Conservation (phyloP, 345 rosid genomes). For the Bruguiera sexangula region DNA sequence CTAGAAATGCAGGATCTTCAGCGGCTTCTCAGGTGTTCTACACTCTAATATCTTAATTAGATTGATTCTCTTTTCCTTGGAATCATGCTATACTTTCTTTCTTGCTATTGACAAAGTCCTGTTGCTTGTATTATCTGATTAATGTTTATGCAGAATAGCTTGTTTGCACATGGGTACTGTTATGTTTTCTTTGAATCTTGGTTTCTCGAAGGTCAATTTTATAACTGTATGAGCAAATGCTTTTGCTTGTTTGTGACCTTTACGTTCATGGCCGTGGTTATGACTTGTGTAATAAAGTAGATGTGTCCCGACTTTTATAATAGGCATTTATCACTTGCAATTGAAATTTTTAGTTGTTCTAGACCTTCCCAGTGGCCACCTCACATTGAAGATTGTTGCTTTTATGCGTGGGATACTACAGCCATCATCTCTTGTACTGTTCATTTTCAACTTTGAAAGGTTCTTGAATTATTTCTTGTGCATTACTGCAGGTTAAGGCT, state of each 20-base stretch:
- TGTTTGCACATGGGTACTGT: not conserved
- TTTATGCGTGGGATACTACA: not conserved
- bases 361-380: not conserved
- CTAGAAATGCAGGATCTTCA: constrained; percentile 36
- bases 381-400: not conserved
- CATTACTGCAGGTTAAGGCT: constrained; percentile 32
- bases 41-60: not conserved
- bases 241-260: not conserved
- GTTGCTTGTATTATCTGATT: not conserved
- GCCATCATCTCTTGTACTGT: not conserved
- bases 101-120: too few species aligned
- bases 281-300: not conserved
- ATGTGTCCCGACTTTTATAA: not conserved
- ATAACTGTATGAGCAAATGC: not conserved
- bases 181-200: not conserved
- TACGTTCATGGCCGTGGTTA: not conserved
- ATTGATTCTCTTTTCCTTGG: not conserved
- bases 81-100: not conserved
- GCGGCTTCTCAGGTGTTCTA: constrained; percentile 27
- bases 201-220: not conserved
- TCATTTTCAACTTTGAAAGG: not conserved
- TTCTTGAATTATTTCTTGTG: constrained; percentile 7
- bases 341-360: not conserved
- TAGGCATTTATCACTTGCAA: too few species aligned
- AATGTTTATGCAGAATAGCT: not conserved